phyloP scores from a whole-genome alignment of 2,329 filamentous ascomycete genomes.

The Penicillium sp. region DNA sequence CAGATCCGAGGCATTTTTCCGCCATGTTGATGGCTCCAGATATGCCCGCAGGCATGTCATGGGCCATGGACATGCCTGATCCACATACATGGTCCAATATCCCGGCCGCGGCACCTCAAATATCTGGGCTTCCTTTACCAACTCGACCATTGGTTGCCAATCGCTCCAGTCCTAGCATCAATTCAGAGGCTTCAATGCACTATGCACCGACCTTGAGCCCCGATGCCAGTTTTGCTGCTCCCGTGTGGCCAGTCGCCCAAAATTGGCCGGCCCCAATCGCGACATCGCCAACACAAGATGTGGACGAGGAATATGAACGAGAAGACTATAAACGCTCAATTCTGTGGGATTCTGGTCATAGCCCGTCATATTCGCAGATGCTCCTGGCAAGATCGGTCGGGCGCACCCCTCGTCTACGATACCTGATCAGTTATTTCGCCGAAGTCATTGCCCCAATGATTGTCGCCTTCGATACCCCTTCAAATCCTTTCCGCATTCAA shows the following conservation, averaged over 20 bases:
- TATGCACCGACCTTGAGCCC: constrained; percentile 27
- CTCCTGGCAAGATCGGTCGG: constrained; percentile 56
- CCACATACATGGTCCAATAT: constrained; percentile 31
- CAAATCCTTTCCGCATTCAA: constrained; percentile 84
- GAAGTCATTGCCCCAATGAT: constrained; percentile 90
- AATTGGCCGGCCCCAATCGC: constrained; percentile 16
- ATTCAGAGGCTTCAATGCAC: constrained; percentile 22
- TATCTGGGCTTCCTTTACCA: constrained; percentile 31
- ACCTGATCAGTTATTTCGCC: constrained; percentile 91
- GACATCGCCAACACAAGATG: constrained; percentile 25
- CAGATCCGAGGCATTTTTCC: constrained; percentile 15
- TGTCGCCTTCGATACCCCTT: constrained; percentile 84
- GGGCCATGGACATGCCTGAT: constrained; percentile 34
- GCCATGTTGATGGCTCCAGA: constrained; percentile 23
- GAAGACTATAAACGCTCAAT: constrained; percentile 20
- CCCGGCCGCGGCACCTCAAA: constrained; percentile 25
- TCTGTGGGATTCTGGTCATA: constrained; percentile 32
- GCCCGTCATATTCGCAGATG: constrained; percentile 45
- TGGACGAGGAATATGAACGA: constrained; percentile 31
- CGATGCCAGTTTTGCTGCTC: constrained; percentile 18
- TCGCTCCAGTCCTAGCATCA: constrained; percentile 23
- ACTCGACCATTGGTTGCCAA: constrained; percentile 22
- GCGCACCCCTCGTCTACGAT: constrained; percentile 79
- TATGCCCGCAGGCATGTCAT: constrained; percentile 25
- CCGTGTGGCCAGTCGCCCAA: constrained; percentile 24